phyloP scores from a whole-genome alignment of 768 basidiomycete species.

The Cubamyces sp. region DNA sequence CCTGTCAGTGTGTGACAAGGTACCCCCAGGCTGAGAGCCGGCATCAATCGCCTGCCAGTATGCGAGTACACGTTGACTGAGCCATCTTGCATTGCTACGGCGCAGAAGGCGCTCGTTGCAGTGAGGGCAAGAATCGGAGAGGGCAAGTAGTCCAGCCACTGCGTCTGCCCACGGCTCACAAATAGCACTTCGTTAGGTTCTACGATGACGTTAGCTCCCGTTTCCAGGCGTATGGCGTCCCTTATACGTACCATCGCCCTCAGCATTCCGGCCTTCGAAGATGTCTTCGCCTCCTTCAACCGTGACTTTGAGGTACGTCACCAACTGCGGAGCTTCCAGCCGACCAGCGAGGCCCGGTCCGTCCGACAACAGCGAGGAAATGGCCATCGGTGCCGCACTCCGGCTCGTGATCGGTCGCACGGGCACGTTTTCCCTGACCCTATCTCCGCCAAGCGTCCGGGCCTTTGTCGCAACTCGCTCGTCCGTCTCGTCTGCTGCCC shows the following conservation, averaged over 20 bases:
- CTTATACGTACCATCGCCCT: slow-evolving; percentile 54
- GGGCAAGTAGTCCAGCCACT: slow-evolving; percentile 90
- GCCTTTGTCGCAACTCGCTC: slow-evolving; percentile 40
- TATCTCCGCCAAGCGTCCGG: slow-evolving; percentile 73
- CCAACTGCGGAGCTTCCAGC: slow-evolving; percentile 56
- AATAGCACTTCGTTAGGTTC: slow-evolving; percentile 73
- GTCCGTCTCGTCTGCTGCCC: slow-evolving; percentile 44
- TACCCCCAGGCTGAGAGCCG: slow-evolving; percentile 72
- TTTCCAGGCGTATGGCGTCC: background rate
- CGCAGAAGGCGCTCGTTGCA: slow-evolving; percentile 69
- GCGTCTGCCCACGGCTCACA: slow-evolving; percentile 65
- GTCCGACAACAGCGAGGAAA: slow-evolving; percentile 16
- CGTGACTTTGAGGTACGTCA: slow-evolving; percentile 43
- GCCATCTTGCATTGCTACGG: slow-evolving; percentile 79
- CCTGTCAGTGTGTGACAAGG: slow-evolving; percentile 73
- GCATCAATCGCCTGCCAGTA: slow-evolving; percentile 80
- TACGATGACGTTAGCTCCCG: slow-evolving; percentile 28
- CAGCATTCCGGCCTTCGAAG: slow-evolving; percentile 81
- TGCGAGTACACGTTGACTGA: slow-evolving; percentile 82
- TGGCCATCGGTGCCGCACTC: slow-evolving; percentile 18
- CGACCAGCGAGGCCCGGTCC: slow-evolving; percentile 30
- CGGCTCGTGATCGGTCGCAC: slow-evolving; percentile 55
- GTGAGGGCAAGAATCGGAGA: slow-evolving; percentile 69
- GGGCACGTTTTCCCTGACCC: slow-evolving; percentile 50
- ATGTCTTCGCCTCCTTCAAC: slow-evolving; percentile 71